phyloP scores from a whole-genome alignment of 495 filamentous ascomycete species.

The Daldinia concentrica region DNA sequence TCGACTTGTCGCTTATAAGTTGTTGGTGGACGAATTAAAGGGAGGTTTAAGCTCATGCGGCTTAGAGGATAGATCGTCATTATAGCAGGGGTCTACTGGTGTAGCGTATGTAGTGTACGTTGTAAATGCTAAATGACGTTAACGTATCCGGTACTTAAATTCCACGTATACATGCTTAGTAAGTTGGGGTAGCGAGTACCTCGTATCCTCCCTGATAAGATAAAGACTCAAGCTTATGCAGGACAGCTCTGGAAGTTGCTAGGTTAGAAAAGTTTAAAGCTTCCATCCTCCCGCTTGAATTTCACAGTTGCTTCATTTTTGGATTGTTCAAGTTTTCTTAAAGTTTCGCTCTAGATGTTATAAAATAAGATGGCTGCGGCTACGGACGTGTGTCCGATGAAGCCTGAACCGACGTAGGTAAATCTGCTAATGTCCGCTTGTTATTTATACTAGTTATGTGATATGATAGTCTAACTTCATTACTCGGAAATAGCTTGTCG shows the following conservation, averaged over 20 bases:
- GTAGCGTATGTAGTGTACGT: no score
- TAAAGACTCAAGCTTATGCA: conserved; percentile 32
- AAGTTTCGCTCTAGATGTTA: conserved; percentile 6
- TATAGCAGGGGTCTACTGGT: conserved; percentile 23
- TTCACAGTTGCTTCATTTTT: conserved; percentile 3
- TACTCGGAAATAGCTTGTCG: conserved; percentile 66
- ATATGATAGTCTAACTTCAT: conserved; percentile 33
- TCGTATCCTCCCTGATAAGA: conserved; percentile 46
- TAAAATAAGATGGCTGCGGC: conserved; percentile 42
- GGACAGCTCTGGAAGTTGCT: conserved; percentile 15
- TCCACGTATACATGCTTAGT: not conserved
- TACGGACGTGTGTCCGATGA: conserved; percentile 54
- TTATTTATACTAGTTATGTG: conserved; percentile 15
- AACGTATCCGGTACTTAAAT: conserved; percentile 8
- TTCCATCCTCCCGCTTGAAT: conserved; percentile 20
- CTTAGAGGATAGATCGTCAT: conserved; percentile 37
- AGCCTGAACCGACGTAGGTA: conserved; percentile 57
- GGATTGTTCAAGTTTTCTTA: conserved; percentile 6
- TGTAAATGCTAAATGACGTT: conserved; percentile 30
- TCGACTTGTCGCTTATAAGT: conserved; percentile 1
- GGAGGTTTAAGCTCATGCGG: conserved; percentile 19
- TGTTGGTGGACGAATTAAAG: not conserved
- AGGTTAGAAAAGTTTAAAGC: conserved; percentile 15
- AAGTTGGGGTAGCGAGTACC: conserved; percentile 19
- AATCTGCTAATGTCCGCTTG: conserved; percentile 20